A percentile compares a stretch with the other conserved stretches of the same genome.
Evolutionary conservation across 768 basidiomycete genomes (phyloP).

Genomic region (Termitomyces sp.): DNA sequence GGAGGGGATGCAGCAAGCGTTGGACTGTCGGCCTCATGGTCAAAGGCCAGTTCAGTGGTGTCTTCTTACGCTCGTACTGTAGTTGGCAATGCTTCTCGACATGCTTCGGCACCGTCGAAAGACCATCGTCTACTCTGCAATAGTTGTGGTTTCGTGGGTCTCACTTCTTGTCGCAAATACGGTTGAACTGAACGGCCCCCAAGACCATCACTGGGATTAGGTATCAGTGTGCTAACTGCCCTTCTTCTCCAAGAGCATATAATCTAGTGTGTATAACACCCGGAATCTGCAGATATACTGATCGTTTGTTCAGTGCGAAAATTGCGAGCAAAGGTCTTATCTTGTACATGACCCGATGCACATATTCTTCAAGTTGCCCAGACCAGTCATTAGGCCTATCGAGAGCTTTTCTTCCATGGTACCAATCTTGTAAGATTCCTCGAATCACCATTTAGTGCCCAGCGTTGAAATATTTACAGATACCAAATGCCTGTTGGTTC

Average conservation of each 20-base stretch:
- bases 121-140: slow-evolving; percentile 61
- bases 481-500: slow-evolving; percentile 64
- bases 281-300: not conserved
- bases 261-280: slow-evolving; percentile 54
- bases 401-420: slow-evolving; percentile 54
- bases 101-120: slow-evolving; percentile 24
- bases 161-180: not conserved
- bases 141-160: slow-evolving; percentile 49
- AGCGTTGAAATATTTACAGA: slow-evolving; percentile 29
- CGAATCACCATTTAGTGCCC: not conserved
- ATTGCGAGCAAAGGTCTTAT: slow-evolving; percentile 77
- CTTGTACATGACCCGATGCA: slow-evolving; percentile 78
- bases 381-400: slow-evolving; percentile 60
- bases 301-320: slow-evolving; percentile 51
- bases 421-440: slow-evolving; percentile 52
- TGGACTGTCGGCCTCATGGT: slow-evolving; percentile 35
- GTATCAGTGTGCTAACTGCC: slow-evolving; percentile 89
- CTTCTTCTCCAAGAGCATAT: slow-evolving; percentile 63
- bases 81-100: slow-evolving; percentile 43
- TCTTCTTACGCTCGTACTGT: slow-evolving; percentile 66
- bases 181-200: not conserved
- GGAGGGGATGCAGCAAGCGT: slow-evolving; percentile 67
- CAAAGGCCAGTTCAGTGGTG: slow-evolving; percentile 52
- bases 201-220: slow-evolving; percentile 73
- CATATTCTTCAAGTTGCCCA: slow-evolving; percentile 81